Percentiles rank a stretch among this genome's conserved stretches.
Conservation (phyloP, 225 moss, liverwort and hornwort species). For the Antitrichia curtipendula region DNA sequence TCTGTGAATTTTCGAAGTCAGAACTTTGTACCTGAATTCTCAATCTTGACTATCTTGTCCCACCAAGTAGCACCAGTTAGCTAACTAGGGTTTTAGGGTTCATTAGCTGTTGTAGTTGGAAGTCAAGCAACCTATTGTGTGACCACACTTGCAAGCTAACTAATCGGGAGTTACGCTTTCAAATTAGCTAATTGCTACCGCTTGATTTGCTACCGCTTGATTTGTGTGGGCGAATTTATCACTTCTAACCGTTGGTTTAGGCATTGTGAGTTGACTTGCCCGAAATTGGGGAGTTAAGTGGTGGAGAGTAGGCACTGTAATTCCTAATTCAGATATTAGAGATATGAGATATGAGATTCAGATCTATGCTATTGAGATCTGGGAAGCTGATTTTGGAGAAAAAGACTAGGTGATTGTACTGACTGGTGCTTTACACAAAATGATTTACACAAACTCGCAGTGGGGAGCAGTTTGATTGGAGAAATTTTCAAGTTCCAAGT, state of each 20-base stretch:
- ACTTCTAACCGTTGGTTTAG: not conserved
- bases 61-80: not conserved
- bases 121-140: not conserved
- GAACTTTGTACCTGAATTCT: not conserved
- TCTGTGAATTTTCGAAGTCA: not conserved
- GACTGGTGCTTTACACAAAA: not conserved
- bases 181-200: not conserved
- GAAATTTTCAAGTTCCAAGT: slow-evolving; percentile 47
- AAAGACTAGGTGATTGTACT: not conserved
- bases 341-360: not conserved
- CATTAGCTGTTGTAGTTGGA: not conserved
- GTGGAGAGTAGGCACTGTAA: not conserved
- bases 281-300: not conserved
- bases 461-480: slow-evolving; percentile 75
- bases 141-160: not conserved
- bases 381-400: not conserved
- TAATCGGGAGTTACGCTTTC: not conserved
- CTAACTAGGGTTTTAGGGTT: not conserved
- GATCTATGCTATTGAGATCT: not conserved
- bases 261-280: not conserved
- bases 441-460: slow-evolving; percentile 3
- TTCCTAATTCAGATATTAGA: not conserved
- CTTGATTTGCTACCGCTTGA: not conserved
- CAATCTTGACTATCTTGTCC: not conserved
- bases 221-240: not conserved